Base-by-base conservation (phyloP, 2,329 filamentous ascomycete genomes). In the Emmonsia crescens region DNA sequence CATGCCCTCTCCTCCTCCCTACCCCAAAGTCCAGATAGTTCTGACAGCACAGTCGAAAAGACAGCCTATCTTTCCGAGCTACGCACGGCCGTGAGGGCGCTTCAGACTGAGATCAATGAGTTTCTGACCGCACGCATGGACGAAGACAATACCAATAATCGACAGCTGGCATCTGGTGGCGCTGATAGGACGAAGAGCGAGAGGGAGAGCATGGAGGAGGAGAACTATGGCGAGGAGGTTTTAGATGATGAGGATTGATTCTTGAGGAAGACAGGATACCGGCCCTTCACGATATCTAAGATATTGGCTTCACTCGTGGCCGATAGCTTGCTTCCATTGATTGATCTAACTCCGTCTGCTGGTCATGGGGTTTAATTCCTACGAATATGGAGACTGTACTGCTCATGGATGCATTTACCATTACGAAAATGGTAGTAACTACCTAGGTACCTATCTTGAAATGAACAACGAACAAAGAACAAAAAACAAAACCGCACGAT, bases 151-250 rank as follows among this genome's bases (percentile, higher is more conserved):
- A 71, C 72, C 38, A 62, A 65, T 1, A 73, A 74, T 8, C 71
- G 69, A 19, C 72, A 62, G 66, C 1, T 69, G 19, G 73, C 72
- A 14, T 60, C 63, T 3, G 61, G 16, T 12, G 65, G 59, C 36
- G 68, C 59, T 5, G 60, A 68, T 62, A 40, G 21, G 27, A 57
- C 27, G 9, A 67, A 68, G 36, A 70, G 68, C 9, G 69, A 77
- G 38, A 67, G 70, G 46, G 62, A 73, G 29, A 75, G 72, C n/a
- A 74, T 75, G 60, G 77, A 79, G 60, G 78, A 79, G 63, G 81
- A 83, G 64, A 82, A 91, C 71, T 96, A 96, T 71, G 91, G 91
- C 56, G 91, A 96, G 74, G 91, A 96, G 73, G 83, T 86, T 29
- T 78, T 83, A 14, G 85, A 87, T 57, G 86, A 89, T 49, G 87